These are phyloP conservation scores for Aspergillus alliaceus DNA, from an alignment of 2,329 filamentous ascomycete species.

Conservation along the genomic window DNA sequence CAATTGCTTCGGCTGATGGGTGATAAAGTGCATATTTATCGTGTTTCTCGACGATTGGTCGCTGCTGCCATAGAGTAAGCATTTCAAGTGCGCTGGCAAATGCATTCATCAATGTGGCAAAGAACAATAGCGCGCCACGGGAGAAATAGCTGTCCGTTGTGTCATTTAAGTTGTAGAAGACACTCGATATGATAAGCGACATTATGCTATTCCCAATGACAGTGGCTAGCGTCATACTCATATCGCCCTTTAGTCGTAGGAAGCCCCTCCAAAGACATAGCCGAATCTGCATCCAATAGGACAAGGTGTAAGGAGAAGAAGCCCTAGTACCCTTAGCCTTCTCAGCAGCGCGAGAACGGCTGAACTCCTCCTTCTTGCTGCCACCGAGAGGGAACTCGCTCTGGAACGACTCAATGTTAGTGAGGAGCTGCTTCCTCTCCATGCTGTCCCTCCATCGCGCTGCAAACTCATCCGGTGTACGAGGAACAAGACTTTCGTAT, in stretches of 20 bases:
- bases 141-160: slow-evolving; percentile 71
- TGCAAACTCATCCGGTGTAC: slow-evolving; percentile 69
- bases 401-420: slow-evolving; percentile 43
- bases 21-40: slow-evolving; percentile 83
- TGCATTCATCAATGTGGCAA: slow-evolving; percentile 80
- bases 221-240: slow-evolving; percentile 66
- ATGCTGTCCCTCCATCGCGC: slow-evolving; percentile 53
- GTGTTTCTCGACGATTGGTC: slow-evolving; percentile 91
- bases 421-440: slow-evolving; percentile 42
- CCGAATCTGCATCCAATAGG: slow-evolving; percentile 69
- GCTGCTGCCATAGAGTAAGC: slow-evolving; percentile 80
- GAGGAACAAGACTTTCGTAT: slow-evolving; percentile 62
- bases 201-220: slow-evolving; percentile 67
- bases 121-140: slow-evolving; percentile 77
- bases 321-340: slow-evolving; percentile 51
- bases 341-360: slow-evolving; percentile 38
- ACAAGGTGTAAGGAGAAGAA: slow-evolving; percentile 79
- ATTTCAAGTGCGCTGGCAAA: slow-evolving; percentile 78
- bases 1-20: slow-evolving; percentile 81
- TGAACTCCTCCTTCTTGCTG: slow-evolving; percentile 36
- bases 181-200: slow-evolving; percentile 72
- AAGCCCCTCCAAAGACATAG: slow-evolving; percentile 80
- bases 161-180: slow-evolving; percentile 73
- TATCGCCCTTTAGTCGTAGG: slow-evolving; percentile 71
- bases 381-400: slow-evolving; percentile 36